Conservation (phyloP, 352 stramenopile genomes). For the Phytophthora palmivora region DNA sequence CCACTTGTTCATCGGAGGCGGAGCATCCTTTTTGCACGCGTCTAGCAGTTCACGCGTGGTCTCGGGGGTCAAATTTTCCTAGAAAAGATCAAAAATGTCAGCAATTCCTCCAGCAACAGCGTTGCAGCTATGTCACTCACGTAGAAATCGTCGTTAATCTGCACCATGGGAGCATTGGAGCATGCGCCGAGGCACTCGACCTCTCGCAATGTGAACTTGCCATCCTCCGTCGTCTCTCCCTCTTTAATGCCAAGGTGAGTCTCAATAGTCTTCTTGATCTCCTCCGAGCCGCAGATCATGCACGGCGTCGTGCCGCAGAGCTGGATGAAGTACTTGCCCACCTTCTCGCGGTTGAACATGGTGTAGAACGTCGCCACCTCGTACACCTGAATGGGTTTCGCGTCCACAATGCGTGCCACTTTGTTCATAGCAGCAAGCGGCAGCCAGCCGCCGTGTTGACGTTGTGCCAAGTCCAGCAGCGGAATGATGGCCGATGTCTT, state of each 20-base stretch:
- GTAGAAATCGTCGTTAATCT: slow-evolving; percentile 99
- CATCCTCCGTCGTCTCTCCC: slow-evolving; percentile 87
- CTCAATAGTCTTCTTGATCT: slow-evolving; percentile 99
- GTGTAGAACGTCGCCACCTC: slow-evolving; percentile 99
- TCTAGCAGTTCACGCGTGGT: slow-evolving; percentile 98
- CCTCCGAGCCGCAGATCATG: slow-evolving; percentile 99
- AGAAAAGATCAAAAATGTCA: slow-evolving; percentile 37
- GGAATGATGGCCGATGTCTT: slow-evolving; percentile 99
- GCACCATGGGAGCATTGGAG: slow-evolving; percentile 99
- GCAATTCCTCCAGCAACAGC: too few species aligned
- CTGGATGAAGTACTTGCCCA: slow-evolving; percentile 96
- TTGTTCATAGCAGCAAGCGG: slow-evolving; percentile 99
- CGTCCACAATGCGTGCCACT: slow-evolving; percentile 98
- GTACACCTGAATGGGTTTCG: slow-evolving; percentile 97
- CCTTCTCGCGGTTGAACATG: slow-evolving; percentile 98
- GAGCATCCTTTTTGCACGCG: slow-evolving; percentile 94
- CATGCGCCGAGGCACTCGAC: slow-evolving; percentile 99
- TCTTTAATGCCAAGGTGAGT: slow-evolving; percentile 98
- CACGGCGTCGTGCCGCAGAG: slow-evolving; percentile 99
- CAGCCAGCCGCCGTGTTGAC: slow-evolving; percentile 98
- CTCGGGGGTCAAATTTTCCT: slow-evolving; percentile 98
- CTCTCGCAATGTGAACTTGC: slow-evolving; percentile 95
- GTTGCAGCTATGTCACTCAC: too few species aligned
- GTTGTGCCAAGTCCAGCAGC: slow-evolving; percentile 96
- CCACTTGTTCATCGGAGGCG: slow-evolving; percentile 97